Conservation (phyloP, 2,329 filamentous ascomycete genomes). For the Juglanconis oblonga region DNA sequence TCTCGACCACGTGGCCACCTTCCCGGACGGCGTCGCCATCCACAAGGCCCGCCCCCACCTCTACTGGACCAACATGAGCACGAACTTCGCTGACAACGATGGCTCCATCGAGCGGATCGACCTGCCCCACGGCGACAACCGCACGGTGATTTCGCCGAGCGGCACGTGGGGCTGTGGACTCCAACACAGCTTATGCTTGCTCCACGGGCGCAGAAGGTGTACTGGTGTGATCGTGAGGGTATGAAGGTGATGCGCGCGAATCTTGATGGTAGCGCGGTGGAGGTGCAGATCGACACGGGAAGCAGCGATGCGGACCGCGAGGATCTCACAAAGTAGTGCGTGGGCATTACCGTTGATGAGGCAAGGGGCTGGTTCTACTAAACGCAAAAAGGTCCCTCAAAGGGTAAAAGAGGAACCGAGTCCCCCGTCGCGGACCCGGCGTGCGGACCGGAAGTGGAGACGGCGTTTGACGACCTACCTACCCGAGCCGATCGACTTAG, state of each 20-base stretch:
- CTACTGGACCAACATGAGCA: conserved; percentile 51
- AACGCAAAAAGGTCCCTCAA: conserved; percentile 57
- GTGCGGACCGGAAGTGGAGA: conserved; percentile 38
- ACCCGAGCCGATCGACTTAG: conserved; percentile 54
- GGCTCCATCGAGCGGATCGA: conserved; percentile 30
- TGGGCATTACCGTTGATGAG: conserved; percentile 49
- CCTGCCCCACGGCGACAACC: conserved; percentile 44
- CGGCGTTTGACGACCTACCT: conserved; percentile 42
- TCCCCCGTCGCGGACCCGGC: conserved; percentile 27
- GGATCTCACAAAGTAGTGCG: conserved; percentile 46
- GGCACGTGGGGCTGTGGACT: conserved; percentile 43
- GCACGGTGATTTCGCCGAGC: conserved; percentile 37
- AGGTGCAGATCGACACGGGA: conserved; percentile 33
- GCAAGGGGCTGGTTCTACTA: conserved; percentile 48
- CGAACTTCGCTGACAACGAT: conserved; percentile 37
- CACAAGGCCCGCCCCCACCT: conserved; percentile 31
- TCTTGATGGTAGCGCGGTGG: conserved; percentile 36
- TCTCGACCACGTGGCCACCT: conserved; percentile 21
- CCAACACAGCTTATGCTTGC: conserved; percentile 40
- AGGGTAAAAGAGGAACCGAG: conserved; percentile 45
- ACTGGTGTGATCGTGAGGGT: conserved; percentile 45
- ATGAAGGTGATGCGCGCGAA: conserved; percentile 36
- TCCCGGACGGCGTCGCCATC: conserved; percentile 46
- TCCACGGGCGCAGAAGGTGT: conserved; percentile 30
- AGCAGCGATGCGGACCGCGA: conserved; percentile 16